phyloP scores from a whole-genome alignment of 2,329 filamentous ascomycete species.

The Nakataea oryzae region DNA sequence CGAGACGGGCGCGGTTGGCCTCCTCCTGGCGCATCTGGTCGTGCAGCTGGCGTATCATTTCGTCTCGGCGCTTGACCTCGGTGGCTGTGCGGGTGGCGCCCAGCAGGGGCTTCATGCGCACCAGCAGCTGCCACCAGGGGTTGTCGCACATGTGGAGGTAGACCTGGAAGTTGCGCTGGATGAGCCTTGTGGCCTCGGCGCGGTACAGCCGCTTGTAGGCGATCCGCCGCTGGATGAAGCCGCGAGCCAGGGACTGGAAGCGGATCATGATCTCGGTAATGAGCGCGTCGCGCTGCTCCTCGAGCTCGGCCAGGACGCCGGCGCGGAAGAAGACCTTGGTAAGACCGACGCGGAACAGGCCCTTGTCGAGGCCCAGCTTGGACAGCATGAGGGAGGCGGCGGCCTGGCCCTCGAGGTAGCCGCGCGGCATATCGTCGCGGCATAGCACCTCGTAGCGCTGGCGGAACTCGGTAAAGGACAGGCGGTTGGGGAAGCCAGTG shows the following conservation, averaged over 20 bases:
- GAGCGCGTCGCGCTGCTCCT: slow-evolving; percentile 86
- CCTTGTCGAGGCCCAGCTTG: slow-evolving; percentile 73
- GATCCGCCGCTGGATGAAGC: slow-evolving; percentile 77
- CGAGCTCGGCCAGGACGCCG: slow-evolving; percentile 88
- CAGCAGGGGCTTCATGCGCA: slow-evolving; percentile 89
- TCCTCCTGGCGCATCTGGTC: slow-evolving; percentile 72
- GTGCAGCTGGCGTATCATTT: slow-evolving; percentile 81
- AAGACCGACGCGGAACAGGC: slow-evolving; percentile 84
- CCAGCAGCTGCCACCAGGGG: slow-evolving; percentile 95
- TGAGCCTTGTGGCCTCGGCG: slow-evolving; percentile 86
- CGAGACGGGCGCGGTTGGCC: slow-evolving; percentile 64
- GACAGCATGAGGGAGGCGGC: slow-evolving; percentile 81
- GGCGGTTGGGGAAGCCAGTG: slow-evolving; percentile 90
- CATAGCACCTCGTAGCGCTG: slow-evolving; percentile 95
- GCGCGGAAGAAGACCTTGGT: slow-evolving; percentile 98
- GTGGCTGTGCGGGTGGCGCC: slow-evolving; percentile 84
- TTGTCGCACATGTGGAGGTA: slow-evolving; percentile 85
- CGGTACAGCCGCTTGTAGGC: slow-evolving; percentile 91
- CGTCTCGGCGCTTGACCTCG: slow-evolving; percentile 90
- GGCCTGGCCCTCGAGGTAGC: slow-evolving; percentile 82
- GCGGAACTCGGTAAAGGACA: slow-evolving; percentile 87
- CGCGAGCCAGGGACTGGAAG: slow-evolving; percentile 87
- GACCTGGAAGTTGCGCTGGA: slow-evolving; percentile 87
- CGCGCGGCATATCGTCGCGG: slow-evolving; percentile 66
- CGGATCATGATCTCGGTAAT: slow-evolving; percentile 89